phyloP scores from a whole-genome alignment of 2,329 filamentous ascomycete species.

The Neurospora sp. region DNA sequence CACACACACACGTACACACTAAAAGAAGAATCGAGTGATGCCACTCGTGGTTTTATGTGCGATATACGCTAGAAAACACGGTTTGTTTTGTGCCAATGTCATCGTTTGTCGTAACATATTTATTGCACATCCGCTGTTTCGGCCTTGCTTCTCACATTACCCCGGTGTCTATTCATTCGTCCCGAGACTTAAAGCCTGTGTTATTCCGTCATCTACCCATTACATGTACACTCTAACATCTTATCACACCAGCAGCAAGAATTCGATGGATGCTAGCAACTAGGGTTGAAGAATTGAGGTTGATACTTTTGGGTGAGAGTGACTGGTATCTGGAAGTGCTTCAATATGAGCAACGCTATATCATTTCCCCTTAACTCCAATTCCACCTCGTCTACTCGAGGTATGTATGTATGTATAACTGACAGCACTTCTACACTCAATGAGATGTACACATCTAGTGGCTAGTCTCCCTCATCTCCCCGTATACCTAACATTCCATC shows the following conservation, averaged over 20 bases:
- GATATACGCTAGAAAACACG: background rate
- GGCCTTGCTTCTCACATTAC: too few relatives aligned
- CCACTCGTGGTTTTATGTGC: background rate
- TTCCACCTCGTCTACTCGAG: background rate
- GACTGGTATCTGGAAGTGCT: background rate
- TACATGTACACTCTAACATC: too few relatives aligned
- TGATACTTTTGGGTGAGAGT: background rate
- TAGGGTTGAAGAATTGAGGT: background rate
- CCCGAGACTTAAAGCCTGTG: too few relatives aligned
- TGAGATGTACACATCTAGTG: background rate
- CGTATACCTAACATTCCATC: background rate
- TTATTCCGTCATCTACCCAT: too few relatives aligned
- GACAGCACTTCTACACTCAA: background rate
- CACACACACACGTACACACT: background rate
- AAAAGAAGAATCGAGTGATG: background rate
- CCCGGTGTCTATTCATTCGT: too few relatives aligned
- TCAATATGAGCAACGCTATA: background rate
- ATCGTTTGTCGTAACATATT: background rate
- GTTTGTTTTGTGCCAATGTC: background rate
- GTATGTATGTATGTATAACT: background rate
- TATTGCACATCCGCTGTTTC: too few relatives aligned
- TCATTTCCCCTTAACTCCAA: background rate
- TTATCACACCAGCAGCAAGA: background rate
- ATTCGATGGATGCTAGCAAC: background rate
- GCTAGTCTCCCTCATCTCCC: background rate